These are phyloP conservation scores for Chytridium lagenaria DNA, from an alignment of 371 early-diverging fungal genomes.

Conservation along the genomic window DNA sequence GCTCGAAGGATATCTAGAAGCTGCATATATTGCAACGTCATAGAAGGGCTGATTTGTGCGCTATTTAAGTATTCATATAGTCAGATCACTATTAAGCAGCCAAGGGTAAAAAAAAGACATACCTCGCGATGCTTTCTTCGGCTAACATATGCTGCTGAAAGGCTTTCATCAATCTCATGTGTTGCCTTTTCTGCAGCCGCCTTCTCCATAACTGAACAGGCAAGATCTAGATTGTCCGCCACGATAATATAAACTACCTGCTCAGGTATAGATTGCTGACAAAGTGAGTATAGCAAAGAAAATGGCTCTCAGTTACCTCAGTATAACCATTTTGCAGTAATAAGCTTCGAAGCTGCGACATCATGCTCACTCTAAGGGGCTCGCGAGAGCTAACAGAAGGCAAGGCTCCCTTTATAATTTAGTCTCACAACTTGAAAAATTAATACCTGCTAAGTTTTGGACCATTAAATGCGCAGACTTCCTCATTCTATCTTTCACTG, in stretches of 20 bases:
- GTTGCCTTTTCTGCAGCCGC: conserved; percentile 91
- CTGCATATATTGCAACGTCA: conserved; percentile 77
- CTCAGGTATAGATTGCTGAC: conserved; percentile 71
- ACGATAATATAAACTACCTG: conserved; percentile 80
- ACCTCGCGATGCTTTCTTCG: conserved; percentile 87
- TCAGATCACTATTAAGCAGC: not conserved
- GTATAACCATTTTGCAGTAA: conserved; percentile 83
- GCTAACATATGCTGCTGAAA: conserved; percentile 68
- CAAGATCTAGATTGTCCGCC: conserved; percentile 89
- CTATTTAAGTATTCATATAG: conserved; percentile 19
- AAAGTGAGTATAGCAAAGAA: not conserved
- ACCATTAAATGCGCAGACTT: conserved; percentile 95
- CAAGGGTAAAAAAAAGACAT: conserved; percentile 9
- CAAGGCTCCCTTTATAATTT: conserved; percentile 70
- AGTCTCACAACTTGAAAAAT: no score
- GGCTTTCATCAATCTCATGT: conserved; percentile 81
- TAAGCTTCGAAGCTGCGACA: conserved; percentile 73
- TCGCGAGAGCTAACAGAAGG: conserved; percentile 93
- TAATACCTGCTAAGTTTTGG: conserved; percentile 70
- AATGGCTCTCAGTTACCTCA: conserved; percentile 58
- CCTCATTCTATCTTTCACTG: conserved; percentile 89
- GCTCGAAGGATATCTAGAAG: conserved; percentile 76
- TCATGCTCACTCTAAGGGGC: conserved; percentile 88
- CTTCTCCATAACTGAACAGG: conserved; percentile 89
- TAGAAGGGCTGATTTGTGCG: conserved; percentile 87